Evolutionary conservation across 139 green algal genomes (phyloP).

Genomic region (Chlamydomonas incerta): DNA sequence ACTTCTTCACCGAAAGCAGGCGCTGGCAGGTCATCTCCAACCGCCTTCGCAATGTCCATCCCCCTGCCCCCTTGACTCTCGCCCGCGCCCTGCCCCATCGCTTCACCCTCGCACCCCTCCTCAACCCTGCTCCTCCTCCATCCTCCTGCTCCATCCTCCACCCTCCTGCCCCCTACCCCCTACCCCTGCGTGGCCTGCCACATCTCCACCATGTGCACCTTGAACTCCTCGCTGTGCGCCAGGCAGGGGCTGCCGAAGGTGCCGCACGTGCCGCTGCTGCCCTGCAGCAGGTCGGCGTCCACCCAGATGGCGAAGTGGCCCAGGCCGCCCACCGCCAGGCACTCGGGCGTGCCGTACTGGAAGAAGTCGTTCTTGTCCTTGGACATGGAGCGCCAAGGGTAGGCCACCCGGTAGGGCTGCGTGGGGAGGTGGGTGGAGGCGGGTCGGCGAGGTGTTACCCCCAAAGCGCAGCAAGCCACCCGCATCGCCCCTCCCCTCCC

Average conservation of each 20-base stretch:
- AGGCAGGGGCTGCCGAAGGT: constrained; percentile 74
- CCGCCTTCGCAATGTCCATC: no score
- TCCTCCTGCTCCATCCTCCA: neutral
- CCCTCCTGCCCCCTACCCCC: neutral
- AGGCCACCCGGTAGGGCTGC: constrained; percentile 68
- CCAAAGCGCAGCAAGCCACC: no score
- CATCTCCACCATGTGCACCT: constrained; percentile 60
- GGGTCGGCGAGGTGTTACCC: neutral
- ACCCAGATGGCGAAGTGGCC: constrained; percentile 82
- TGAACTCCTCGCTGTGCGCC: constrained; percentile 65
- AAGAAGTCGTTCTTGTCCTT: constrained; percentile 84
- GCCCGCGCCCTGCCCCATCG: no score
- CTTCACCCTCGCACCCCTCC: neutral
- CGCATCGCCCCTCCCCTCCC: no score
- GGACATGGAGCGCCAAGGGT: constrained; percentile 57
- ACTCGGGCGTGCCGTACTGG: constrained; percentile 72
- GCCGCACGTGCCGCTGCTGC: constrained; percentile 62
- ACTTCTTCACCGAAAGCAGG: no score
- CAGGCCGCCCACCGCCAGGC: constrained; percentile 74
- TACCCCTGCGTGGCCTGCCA: constrained; percentile 44
- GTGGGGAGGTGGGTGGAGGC: neutral
- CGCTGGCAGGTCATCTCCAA: no score
- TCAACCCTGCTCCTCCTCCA: neutral
- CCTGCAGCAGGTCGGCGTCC: constrained; percentile 76
- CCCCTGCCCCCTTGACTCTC: no score